Evolutionary conservation across 495 filamentous ascomycete species (phyloP).

Genomic region (Tuber indicum): DNA sequence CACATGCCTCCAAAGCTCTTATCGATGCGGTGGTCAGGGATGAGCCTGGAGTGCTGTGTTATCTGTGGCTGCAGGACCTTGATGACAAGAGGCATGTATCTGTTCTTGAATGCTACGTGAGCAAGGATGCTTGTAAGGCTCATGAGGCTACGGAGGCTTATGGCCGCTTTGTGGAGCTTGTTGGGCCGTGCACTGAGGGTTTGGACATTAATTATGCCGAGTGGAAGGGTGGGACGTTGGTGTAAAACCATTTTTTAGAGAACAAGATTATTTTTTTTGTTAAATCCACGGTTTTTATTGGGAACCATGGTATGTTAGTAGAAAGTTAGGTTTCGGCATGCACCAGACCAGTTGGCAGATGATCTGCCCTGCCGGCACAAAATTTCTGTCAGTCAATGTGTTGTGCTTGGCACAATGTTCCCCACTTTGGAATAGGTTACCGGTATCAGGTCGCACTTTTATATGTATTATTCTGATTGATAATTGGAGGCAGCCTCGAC

Average conservation of each 20-base stretch:
- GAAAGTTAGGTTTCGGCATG: too few relatives aligned
- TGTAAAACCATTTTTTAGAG: neutral
- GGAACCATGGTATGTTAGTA: too few relatives aligned
- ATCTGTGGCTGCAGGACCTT: conserved; percentile 11
- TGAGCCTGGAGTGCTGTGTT: conserved; percentile 9
- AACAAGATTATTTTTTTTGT: neutral
- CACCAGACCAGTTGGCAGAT: too few relatives aligned
- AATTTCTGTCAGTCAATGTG: neutral
- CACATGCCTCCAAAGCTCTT: neutral
- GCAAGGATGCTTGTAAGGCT: conserved; percentile 1
- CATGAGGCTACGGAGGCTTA: conserved; percentile 11
- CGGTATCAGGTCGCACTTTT: neutral
- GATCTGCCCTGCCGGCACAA: too few relatives aligned
- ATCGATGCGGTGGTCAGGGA: conserved; percentile 3
- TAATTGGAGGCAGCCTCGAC: neutral
- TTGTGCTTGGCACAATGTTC: neutral
- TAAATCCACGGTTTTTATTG: too few relatives aligned
- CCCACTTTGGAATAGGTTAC: neutral
- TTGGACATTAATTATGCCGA: conserved; percentile 6
- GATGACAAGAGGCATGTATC: conserved; percentile 6
- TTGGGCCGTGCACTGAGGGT: neutral
- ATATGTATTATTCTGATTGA: neutral
- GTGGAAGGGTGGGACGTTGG: conserved; percentile 6
- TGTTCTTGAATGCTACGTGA: conserved; percentile 12
- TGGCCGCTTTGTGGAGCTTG: neutral